Evolutionary conservation across 371 early-diverging fungal species (phyloP).

Genomic region (Mucor circinelloides): DNA sequence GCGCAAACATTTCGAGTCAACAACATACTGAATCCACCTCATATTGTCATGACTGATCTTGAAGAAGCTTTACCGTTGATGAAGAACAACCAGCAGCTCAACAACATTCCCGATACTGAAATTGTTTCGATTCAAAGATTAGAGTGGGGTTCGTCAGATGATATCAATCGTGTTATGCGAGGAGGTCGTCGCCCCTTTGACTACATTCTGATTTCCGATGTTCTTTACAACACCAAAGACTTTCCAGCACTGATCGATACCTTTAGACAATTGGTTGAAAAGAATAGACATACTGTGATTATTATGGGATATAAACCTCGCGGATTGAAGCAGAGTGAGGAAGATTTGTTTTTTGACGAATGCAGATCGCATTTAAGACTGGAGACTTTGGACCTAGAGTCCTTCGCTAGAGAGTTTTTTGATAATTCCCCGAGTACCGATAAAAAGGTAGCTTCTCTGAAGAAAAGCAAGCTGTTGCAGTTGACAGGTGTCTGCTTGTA

Average conservation of each 20-base stretch:
- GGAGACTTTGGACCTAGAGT: background rate
- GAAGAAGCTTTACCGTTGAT: slow-evolving; percentile 44
- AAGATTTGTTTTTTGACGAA: slow-evolving; percentile 46
- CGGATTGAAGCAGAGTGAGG: slow-evolving; percentile 40
- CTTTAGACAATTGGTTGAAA: slow-evolving; percentile 4
- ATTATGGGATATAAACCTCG: slow-evolving; percentile 62
- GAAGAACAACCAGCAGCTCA: slow-evolving; percentile 32
- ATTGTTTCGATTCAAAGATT: slow-evolving; percentile 18
- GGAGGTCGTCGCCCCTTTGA: slow-evolving; percentile 23
- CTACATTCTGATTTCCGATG: slow-evolving; percentile 50
- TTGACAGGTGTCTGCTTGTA: slow-evolving; percentile 1
- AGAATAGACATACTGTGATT: slow-evolving; percentile 31
- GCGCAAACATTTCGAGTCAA: background rate
- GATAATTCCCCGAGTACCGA: background rate
- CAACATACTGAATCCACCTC: slow-evolving; percentile 6
- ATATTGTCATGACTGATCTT: slow-evolving; percentile 41
- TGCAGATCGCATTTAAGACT: slow-evolving; percentile 10
- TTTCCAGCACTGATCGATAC: slow-evolving; percentile 38
- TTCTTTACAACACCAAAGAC: slow-evolving; percentile 46
- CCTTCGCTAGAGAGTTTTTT: background rate
- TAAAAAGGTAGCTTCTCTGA: background rate
- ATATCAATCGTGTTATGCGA: background rate
- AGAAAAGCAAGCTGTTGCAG: background rate
- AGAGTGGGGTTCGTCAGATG: slow-evolving; percentile 23
- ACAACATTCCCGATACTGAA: slow-evolving; percentile 14